These are phyloP conservation scores for Fraxinus latifolia DNA, from an alignment of 305 asterid species.

Conservation along the genomic window DNA sequence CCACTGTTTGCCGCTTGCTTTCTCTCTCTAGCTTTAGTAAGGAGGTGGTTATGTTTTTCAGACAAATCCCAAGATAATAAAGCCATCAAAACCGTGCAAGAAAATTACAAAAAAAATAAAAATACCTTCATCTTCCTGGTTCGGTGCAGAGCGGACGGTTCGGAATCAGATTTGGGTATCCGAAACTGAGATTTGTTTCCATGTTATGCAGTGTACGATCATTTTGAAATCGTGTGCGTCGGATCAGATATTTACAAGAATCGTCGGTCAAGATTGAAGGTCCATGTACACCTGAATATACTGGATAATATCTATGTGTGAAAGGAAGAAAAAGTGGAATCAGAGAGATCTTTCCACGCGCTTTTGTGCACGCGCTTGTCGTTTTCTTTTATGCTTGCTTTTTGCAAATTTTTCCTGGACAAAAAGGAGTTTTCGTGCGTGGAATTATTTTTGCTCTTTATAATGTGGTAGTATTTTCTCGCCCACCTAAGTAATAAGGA, in stretches of 20 bases:
- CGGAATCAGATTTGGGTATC: conserved; percentile 29
- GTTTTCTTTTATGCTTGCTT: conserved; percentile 2
- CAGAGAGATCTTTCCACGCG: conserved; percentile 22
- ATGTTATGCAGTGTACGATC: conserved; percentile 20
- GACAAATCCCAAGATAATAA: conserved; percentile 42
- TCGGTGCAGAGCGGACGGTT: conserved; percentile 34
- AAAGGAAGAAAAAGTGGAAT: neutral
- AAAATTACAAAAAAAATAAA: neutral
- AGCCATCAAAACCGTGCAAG: conserved; percentile 31
- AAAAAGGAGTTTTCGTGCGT: neutral
- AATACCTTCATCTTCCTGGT: conserved; percentile 11
- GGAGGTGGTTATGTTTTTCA: conserved; percentile 35
- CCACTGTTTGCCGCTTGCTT: conserved; percentile 27
- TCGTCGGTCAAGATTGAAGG: conserved; percentile 17
- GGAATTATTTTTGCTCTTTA: neutral
- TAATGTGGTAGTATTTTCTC: neutral
- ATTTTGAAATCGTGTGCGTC: conserved; percentile 17
- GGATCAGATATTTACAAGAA: conserved; percentile 27
- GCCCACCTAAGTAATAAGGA: neutral
- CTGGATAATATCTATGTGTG: conserved; percentile 4
- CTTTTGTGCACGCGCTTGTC: conserved; percentile 13
- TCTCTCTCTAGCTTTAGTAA: conserved; percentile 44
- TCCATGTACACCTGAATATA: conserved; percentile 10
- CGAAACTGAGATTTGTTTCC: conserved; percentile 32
- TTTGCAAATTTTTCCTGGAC: neutral